Evolutionary conservation across 305 asterid species (phyloP).

Genomic region (Euphrasia arctica): DNA sequence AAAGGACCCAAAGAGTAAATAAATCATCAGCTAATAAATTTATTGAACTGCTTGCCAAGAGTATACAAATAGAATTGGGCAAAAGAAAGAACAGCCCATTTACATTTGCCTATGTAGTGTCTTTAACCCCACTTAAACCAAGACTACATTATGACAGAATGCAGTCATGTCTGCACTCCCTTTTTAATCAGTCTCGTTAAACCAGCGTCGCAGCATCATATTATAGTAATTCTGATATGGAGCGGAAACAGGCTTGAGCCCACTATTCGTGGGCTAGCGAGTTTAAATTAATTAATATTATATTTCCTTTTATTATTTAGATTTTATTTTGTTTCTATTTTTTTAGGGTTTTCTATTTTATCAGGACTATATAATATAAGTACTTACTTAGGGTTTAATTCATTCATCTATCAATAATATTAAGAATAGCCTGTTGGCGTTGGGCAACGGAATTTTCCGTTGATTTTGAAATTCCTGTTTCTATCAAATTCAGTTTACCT

Average conservation of each 20-base stretch:
- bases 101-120: slow-evolving; percentile 3
- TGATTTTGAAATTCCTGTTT: too few species aligned
- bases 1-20: slow-evolving; percentile 23
- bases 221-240: not conserved
- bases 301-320: too few species aligned
- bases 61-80: slow-evolving; percentile 18
- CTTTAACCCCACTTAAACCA: not conserved
- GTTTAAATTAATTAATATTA: too few species aligned
- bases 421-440: too few species aligned
- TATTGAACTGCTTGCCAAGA: slow-evolving; percentile 9
- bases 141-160: not conserved
- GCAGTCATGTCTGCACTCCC: slow-evolving; percentile 6
- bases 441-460: too few species aligned
- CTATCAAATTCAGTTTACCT: not conserved
- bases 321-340: too few species aligned
- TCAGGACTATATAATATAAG: too few species aligned
- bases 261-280: too few species aligned
- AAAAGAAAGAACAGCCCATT: slow-evolving; percentile 10
- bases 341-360: too few species aligned
- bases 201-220: not conserved
- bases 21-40: slow-evolving; percentile 19
- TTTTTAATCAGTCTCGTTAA: slow-evolving; percentile 1
- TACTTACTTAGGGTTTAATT: too few species aligned
- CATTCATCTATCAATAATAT: too few species aligned
- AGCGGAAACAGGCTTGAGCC: too few species aligned